A percentile compares a stretch with the other conserved stretches of the same genome.
Conservation (phyloP, 257 asterid species). For the Buddleja alternifolia region DNA sequence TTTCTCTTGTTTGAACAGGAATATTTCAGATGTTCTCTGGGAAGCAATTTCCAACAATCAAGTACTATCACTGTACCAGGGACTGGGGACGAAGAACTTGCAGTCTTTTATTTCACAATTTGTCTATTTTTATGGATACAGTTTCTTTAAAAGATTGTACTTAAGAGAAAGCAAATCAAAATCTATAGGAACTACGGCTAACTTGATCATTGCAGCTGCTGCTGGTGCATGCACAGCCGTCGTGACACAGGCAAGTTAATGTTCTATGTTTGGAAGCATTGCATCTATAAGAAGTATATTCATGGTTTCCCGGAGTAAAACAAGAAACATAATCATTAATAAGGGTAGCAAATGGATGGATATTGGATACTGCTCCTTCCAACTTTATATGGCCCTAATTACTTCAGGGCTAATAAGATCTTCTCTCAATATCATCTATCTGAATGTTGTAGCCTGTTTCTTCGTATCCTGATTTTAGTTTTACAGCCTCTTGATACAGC, state of each 20-base stretch:
- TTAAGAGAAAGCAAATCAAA: constrained; percentile 66
- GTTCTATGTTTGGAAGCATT: constrained; percentile 16
- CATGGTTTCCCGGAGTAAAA: not conserved
- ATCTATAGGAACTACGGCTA: constrained; percentile 80
- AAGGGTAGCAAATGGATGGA: not conserved
- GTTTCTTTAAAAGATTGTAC: constrained; percentile 79
- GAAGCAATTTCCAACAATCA: constrained; percentile 63
- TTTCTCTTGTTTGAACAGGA: constrained; percentile 48
- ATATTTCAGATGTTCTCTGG: constrained; percentile 59
- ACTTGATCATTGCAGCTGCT: constrained; percentile 86
- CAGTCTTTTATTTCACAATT: constrained; percentile 80
- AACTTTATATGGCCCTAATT: constrained; percentile 1
- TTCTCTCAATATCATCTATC: not conserved
- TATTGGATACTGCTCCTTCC: not conserved
- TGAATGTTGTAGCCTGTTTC: constrained; percentile 21
- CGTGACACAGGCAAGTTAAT: constrained; percentile 67
- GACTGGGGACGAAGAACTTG: constrained; percentile 74
- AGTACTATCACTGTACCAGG: constrained; percentile 79
- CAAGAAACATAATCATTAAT: not conserved
- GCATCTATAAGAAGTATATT: constrained; percentile 11
- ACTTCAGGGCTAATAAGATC: constrained; percentile 20
- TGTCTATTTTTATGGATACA: constrained; percentile 83
- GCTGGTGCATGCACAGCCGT: constrained; percentile 87
- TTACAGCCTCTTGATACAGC: constrained; percentile 94
- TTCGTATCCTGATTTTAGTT: constrained; percentile 30